phyloP scores from a whole-genome alignment of 2,329 filamentous ascomycete species.

The Pseudogymnoascus sp. region DNA sequence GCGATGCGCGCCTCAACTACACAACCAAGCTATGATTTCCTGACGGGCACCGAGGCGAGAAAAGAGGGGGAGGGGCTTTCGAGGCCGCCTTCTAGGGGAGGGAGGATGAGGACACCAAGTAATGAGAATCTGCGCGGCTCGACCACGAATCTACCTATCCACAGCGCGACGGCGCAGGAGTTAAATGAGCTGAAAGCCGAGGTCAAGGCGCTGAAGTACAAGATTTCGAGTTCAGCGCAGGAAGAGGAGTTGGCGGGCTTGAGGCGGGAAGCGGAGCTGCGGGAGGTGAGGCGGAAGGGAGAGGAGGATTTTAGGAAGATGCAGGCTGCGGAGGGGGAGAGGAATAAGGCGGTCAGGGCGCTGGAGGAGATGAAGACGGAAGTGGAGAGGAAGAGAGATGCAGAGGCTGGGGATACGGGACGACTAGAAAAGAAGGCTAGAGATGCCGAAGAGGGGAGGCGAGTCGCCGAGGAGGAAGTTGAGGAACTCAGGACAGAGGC shows the following conservation, averaged over 20 bases:
- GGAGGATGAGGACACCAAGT: constrained; percentile 16
- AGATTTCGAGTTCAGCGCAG: constrained; percentile 76
- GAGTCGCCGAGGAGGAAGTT: constrained; percentile 67
- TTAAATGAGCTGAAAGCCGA: constrained; percentile 84
- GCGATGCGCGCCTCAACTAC: constrained; percentile 39
- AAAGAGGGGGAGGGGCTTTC: constrained; percentile 22
- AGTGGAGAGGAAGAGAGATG: constrained; percentile 42
- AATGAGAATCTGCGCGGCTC: constrained; percentile 47
- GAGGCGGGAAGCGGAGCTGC: constrained; percentile 73
- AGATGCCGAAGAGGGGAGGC: constrained; percentile 64
- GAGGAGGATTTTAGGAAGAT: constrained; percentile 72
- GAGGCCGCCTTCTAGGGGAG: constrained; percentile 30
- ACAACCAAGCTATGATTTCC: constrained; percentile 50
- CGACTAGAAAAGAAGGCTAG: constrained; percentile 61
- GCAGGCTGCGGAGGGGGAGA: constrained; percentile 49
- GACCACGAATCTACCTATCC: constrained; percentile 32
- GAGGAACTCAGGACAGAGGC: constrained; percentile 58
- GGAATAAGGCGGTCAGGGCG: constrained; percentile 40
- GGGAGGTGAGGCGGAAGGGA: constrained; percentile 70
- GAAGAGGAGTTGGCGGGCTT: constrained; percentile 74
- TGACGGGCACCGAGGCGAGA: constrained; percentile 42
- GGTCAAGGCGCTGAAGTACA: constrained; percentile 79
- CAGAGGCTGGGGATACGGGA: constrained; percentile 46
- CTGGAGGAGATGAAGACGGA: constrained; percentile 43
- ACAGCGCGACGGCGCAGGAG: constrained; percentile 21